Evolutionary conservation across 306 rosid species (phyloP), one percentile per base, ranked within the genome.

Genomic region (Carpinus viminea): DNA sequence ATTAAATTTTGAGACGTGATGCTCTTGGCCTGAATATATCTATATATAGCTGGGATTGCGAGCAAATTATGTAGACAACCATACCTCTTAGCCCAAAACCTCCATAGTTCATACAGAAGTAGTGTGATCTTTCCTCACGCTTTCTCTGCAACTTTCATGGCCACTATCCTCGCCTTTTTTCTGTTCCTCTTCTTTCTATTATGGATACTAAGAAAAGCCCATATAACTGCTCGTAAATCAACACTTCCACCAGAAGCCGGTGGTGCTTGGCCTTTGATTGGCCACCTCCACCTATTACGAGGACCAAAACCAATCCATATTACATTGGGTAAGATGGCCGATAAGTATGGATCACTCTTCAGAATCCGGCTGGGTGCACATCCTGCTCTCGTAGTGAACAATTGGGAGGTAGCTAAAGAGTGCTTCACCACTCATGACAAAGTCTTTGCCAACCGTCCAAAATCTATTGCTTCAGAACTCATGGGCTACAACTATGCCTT

Each of bases 201-300:
- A 1, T 53, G 53, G 45, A 64, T 56, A 3, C 38, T 26, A 17
- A 36, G 7, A 43, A 36, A 24, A 18, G 1, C 47, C 3, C 52
- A 20, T 4, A 21, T 1, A 18, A 20, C 18, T 43, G 53, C 73
- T 43, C 0, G n/a, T n/a, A 45, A 69, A 21, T 52, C 8, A 31
- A 68, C 65, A 66, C 36, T 55, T 47, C 74, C 89, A 0, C 91
- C 84, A 7, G 76, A 71, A 54, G 84, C 81, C 3, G 13, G 62
- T 0, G 87, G 88, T 0, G 76, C 85, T 1, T 74, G 79, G 87
- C 91, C 91, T 1, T 26, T 85, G 12, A 70, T 85, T 12, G 91
- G 91, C 0, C 89, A 87, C 78, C 80, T 83, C 68, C 88, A 50
- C 26, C 82, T 61, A 8, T 73, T 83, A 8, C 47, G 65, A 0